These are phyloP conservation scores for Naganishia randhawae DNA, from an alignment of 768 basidiomycete genomes.

Conservation along the genomic window DNA sequence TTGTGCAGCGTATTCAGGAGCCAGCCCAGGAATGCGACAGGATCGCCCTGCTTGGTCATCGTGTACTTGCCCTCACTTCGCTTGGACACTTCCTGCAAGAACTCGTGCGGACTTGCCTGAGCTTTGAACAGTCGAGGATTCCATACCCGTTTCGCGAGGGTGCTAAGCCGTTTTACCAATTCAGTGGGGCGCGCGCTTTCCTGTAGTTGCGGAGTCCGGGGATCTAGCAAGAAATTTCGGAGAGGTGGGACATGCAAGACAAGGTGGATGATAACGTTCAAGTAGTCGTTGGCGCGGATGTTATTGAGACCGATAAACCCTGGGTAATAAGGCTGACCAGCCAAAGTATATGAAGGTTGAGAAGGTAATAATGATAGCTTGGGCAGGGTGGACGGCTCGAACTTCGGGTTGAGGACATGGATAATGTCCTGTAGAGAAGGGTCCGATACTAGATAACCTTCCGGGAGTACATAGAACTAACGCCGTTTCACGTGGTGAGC, in stretches of 20 bases:
- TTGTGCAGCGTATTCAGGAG: slow-evolving; percentile 86
- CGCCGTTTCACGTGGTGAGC: not conserved
- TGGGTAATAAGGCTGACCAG: slow-evolving; percentile 74
- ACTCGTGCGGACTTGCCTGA: slow-evolving; percentile 98
- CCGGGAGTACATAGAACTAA: slow-evolving; percentile 93
- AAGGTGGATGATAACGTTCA: slow-evolving; percentile 94
- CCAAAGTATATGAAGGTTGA: slow-evolving; percentile 80
- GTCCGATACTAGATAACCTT: slow-evolving; percentile 93
- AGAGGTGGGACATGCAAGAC: slow-evolving; percentile 85
- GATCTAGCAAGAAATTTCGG: slow-evolving; percentile 66
- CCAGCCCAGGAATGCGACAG: slow-evolving; percentile 94
- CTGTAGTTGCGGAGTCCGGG: slow-evolving; percentile 42
- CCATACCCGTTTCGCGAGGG: slow-evolving; percentile 89
- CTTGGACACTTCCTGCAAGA: slow-evolving; percentile 90
- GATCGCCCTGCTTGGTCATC: slow-evolving; percentile 90
- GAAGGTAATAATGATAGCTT: slow-evolving; percentile 42
- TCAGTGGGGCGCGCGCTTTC: slow-evolving; percentile 57
- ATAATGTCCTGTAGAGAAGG: slow-evolving; percentile 94
- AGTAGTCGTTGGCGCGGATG: slow-evolving; percentile 93
- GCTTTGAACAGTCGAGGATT: slow-evolving; percentile 94
- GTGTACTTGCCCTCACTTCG: slow-evolving; percentile 86
- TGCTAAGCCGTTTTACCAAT: slow-evolving; percentile 78
- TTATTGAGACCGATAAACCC: slow-evolving; percentile 97
- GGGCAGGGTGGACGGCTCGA: slow-evolving; percentile 64
- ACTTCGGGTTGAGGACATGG: slow-evolving; percentile 82